A percentile compares a stretch with the other conserved stretches of the same genome.
Conservation (phyloP, 257 asterid genomes). For the Osmanthus fragrans region DNA sequence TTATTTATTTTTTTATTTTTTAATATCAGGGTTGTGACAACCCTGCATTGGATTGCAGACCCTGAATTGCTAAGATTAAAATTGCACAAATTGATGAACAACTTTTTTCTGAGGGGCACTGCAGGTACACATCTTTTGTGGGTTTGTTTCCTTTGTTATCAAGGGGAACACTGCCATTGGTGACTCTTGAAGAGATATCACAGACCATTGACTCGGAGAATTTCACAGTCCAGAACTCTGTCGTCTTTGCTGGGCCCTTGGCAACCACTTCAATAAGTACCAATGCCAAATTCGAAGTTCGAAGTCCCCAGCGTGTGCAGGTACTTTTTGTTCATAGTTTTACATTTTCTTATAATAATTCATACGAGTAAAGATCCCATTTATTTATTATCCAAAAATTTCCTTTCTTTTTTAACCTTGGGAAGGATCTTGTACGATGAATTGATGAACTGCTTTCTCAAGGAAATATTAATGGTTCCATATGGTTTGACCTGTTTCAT, state of each 20-base stretch:
- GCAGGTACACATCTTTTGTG: slow-evolving; percentile 79
- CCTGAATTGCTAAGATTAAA: neutral
- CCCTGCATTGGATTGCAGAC: neutral
- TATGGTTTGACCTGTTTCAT: neutral
- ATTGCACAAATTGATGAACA: neutral
- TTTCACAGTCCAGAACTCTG: slow-evolving; percentile 79
- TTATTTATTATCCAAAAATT: neutral
- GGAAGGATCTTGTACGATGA: neutral
- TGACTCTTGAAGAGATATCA: slow-evolving; percentile 83
- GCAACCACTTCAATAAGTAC: slow-evolving; percentile 73
- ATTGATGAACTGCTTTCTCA: neutral
- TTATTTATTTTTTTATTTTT: neutral
- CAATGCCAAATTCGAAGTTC: slow-evolving; percentile 89
- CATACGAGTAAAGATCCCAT: neutral
- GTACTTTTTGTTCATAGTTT: slow-evolving; percentile 26
- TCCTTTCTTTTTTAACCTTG: neutral
- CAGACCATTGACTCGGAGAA: slow-evolving; percentile 72
- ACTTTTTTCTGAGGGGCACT: slow-evolving; percentile 11
- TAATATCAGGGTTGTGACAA: neutral
- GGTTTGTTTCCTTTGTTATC: slow-evolving; percentile 83
- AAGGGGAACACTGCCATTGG: slow-evolving; percentile 60
- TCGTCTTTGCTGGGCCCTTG: slow-evolving; percentile 76
- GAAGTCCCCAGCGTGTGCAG: slow-evolving; percentile 97
- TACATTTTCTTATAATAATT: neutral
- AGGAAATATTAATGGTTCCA: neutral